Conservation (phyloP, 805 yeast genomes). For the Pichia phayaonensis region DNA sequence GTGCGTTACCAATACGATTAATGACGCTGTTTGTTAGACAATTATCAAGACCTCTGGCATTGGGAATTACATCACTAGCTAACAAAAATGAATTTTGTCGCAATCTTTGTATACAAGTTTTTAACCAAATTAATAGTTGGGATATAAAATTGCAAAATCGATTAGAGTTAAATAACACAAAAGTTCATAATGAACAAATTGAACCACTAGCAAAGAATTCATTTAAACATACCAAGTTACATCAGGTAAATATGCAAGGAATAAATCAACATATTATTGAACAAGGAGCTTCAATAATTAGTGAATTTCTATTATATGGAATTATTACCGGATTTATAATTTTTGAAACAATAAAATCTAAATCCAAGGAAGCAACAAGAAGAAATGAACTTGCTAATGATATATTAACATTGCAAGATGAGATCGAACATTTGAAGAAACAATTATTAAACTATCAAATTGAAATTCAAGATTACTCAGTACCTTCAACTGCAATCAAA, state of each 20-base stretch:
- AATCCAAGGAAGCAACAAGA: constrained; percentile 54
- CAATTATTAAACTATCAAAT: constrained; percentile 34
- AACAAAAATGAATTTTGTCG: constrained; percentile 62
- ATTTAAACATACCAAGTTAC: no score
- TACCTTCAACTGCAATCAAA: constrained; percentile 37
- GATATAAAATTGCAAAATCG: background rate
- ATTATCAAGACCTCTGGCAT: constrained; percentile 73
- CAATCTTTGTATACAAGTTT: constrained; percentile 54
- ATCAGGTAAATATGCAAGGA: no score
- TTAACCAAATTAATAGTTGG: constrained; percentile 62
- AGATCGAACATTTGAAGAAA: constrained; percentile 49
- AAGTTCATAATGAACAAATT: background rate
- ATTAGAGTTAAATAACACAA: background rate
- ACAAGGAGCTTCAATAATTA: constrained; percentile 26
- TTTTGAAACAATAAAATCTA: constrained; percentile 61
- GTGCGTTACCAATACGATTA: constrained; percentile 68
- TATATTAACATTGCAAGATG: constrained; percentile 59
- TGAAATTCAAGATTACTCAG: constrained; percentile 39
- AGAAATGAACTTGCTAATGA: constrained; percentile 68
- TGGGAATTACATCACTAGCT: constrained; percentile 63
- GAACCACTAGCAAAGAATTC: no score
- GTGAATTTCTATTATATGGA: constrained; percentile 69
- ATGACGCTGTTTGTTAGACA: constrained; percentile 67
- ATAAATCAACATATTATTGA: background rate
- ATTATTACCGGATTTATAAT: constrained; percentile 74